Conservation (phyloP, 345 rosid genomes). For the Erodium maritimum region DNA sequence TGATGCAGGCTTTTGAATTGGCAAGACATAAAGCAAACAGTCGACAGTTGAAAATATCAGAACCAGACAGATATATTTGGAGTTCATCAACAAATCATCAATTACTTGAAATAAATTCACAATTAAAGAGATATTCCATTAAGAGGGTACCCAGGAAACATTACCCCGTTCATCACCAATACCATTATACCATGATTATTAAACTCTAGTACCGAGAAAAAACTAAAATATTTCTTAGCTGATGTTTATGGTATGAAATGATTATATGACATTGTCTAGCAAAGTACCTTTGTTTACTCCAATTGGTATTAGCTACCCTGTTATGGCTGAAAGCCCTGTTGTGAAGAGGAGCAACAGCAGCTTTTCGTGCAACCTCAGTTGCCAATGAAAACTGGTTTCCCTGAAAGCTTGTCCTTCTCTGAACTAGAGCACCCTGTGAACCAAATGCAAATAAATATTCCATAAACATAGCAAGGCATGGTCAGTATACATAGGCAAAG, state of each 20-base stretch:
- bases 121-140: too few species aligned
- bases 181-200: background rate
- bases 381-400: conserved; percentile 58
- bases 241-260: background rate
- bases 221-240: background rate
- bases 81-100: background rate
- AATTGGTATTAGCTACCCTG: conserved; percentile 26
- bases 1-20: background rate
- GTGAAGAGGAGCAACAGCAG: conserved; percentile 38
- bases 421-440: conserved; percentile 63
- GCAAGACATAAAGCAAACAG: background rate
- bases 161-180: background rate
- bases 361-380: conserved; percentile 42
- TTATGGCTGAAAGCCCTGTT: conserved; percentile 41
- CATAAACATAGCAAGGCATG: background rate
- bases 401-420: conserved; percentile 60
- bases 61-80: background rate
- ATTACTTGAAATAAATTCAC: background rate
- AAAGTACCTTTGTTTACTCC: conserved; percentile 57
- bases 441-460: conserved; percentile 5
- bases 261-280: conserved; percentile 1
- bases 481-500: background rate
- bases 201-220: background rate
- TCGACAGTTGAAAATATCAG: background rate
- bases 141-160: too few species aligned